Percentiles rank a stretch among this genome's conserved stretches.
These are phyloP conservation scores for Ambrosia artemisiifolia DNA, from an alignment of 129 eudicot species.

Conservation along the genomic window DNA sequence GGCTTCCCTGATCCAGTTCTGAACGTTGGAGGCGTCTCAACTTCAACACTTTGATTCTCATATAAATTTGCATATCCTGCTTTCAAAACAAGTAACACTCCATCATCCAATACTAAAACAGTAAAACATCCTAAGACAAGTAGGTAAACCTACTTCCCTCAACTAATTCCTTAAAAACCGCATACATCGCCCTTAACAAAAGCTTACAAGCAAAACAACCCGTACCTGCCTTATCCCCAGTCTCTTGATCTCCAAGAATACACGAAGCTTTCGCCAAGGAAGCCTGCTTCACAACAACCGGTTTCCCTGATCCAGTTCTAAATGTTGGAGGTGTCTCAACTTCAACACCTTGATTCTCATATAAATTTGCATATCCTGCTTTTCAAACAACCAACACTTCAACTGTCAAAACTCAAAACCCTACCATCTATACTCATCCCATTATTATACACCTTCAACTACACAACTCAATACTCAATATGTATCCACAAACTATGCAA, in stretches of 20 bases:
- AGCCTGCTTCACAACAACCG: constrained; percentile 50
- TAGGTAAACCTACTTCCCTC: not conserved
- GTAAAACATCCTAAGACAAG: not conserved
- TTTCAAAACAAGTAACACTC: constrained; percentile 18
- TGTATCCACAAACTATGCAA: not conserved
- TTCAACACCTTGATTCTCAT: constrained; percentile 27
- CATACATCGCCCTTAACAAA: not conserved
- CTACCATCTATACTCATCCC: not conserved
- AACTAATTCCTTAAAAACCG: not conserved
- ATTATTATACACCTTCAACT: constrained; percentile 3
- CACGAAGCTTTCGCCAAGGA: constrained; percentile 57
- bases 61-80: constrained; percentile 51
- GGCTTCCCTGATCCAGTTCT: constrained; percentile 62
- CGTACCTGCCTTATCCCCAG: constrained; percentile 21
- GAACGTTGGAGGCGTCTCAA: constrained; percentile 39
- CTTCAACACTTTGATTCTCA: constrained; percentile 28
- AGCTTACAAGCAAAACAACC: constrained; percentile 26
- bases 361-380: constrained; percentile 53
- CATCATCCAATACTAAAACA: not conserved
- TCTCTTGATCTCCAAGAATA: constrained; percentile 45
- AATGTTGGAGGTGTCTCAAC: constrained; percentile 39
- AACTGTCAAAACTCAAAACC: not conserved
- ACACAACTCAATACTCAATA: constrained; percentile 1
- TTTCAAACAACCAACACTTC: not conserved
- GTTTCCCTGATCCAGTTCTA: constrained; percentile 58